phyloP scores from a whole-genome alignment of 2,329 filamentous ascomycete species.

The Helotiales sp. region DNA sequence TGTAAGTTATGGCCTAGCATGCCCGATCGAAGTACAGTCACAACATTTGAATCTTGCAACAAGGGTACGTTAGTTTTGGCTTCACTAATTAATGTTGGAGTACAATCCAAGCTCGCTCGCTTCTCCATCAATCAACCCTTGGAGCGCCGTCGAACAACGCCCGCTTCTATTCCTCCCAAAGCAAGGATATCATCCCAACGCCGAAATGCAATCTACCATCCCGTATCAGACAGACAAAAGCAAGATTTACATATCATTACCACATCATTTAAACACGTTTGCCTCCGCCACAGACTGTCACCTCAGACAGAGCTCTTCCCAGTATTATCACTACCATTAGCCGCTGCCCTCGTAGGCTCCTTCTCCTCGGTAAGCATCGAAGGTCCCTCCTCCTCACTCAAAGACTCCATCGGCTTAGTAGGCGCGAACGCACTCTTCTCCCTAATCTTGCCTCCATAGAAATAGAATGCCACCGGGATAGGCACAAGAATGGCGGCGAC shows the following conservation, averaged over 20 bases:
- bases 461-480: constrained; percentile 62
- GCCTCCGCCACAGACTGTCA: not conserved
- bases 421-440: constrained; percentile 57
- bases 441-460: constrained; percentile 59
- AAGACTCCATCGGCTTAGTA: constrained; percentile 33
- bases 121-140: not conserved
- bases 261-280: not conserved
- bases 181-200: not conserved
- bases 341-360: not conserved
- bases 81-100: too few relatives aligned
- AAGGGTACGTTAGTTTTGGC: too few relatives aligned
- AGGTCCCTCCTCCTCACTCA: constrained; percentile 24
- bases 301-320: not conserved
- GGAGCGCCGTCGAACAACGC: not conserved
- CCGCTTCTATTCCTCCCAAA: not conserved
- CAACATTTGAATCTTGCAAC: too few relatives aligned
- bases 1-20: too few relatives aligned
- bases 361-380: constrained; percentile 12
- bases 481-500: constrained; percentile 58
- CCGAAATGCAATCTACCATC: not conserved
- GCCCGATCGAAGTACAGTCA: too few relatives aligned
- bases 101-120: not conserved
- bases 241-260: not conserved
- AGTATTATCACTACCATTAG: too few relatives aligned
- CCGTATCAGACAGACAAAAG: not conserved